Evolutionary conservation across 208 protist species (phyloP).

Genomic region (Wallacemonas sp.): DNA sequence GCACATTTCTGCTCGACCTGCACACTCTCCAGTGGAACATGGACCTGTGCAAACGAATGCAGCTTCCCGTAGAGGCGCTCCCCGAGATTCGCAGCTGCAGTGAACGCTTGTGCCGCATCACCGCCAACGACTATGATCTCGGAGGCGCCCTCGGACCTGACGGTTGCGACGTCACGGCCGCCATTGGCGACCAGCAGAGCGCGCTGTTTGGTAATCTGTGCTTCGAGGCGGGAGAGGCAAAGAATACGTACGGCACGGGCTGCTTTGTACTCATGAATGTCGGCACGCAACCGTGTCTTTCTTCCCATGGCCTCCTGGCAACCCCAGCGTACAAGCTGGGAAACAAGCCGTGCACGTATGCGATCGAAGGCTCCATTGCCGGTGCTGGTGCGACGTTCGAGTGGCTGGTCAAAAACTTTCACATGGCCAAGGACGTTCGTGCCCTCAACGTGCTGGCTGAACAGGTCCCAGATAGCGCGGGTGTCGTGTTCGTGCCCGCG

Average conservation of each 20-base stretch:
- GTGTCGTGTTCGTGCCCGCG: constrained; percentile 97
- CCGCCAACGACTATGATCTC: constrained; percentile 35
- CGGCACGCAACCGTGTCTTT: constrained; percentile 82
- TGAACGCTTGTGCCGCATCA: constrained; percentile 56
- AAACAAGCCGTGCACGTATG: constrained; percentile 51
- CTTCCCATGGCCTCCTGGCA: constrained; percentile 93
- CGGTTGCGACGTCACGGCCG: constrained; percentile 71
- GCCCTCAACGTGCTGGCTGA: constrained; percentile 73
- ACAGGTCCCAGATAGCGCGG: constrained; percentile 61
- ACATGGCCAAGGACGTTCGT: constrained; percentile 61
- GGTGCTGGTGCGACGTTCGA: constrained; percentile 90
- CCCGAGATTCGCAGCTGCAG: constrained; percentile 93
- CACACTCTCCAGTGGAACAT: constrained; percentile 93
- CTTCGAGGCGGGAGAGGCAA: constrained; percentile 91
- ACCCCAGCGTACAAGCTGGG: constrained; percentile 96
- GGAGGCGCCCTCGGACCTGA: constrained; percentile 26
- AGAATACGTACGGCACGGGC: constrained; percentile 98
- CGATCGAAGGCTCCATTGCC: constrained; percentile 93
- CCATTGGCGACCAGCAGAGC: constrained; percentile 98
- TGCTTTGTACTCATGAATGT: constrained; percentile 98
- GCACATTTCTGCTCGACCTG: constrained; percentile 98
- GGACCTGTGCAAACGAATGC: constrained; percentile 71
- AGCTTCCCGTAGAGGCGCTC: constrained; percentile 86
- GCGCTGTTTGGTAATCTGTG: constrained; percentile 96
- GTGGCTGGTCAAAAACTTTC: constrained; percentile 95